Percentiles rank a stretch among this genome's conserved stretches.
Evolutionary conservation across 2,329 filamentous ascomycete species (phyloP).

Genomic region (Raffaelea arxii): DNA sequence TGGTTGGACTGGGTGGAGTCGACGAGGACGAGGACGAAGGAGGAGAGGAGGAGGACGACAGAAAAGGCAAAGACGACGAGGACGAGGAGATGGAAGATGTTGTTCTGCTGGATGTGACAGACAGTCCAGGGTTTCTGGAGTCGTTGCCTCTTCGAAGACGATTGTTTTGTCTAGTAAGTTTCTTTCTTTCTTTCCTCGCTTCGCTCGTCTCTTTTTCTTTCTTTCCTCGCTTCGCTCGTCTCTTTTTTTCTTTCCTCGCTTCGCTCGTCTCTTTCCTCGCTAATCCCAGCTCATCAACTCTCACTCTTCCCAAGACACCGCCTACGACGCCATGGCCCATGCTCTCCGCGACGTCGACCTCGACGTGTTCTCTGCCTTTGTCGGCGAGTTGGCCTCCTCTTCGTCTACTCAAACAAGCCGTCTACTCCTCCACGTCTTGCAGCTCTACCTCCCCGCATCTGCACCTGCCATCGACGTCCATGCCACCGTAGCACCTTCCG

Average conservation of each 20-base stretch:
- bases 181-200: not conserved
- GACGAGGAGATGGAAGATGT: slow-evolving; percentile 1
- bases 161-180: slow-evolving; percentile 45
- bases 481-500: slow-evolving; percentile 30
- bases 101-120: too few species aligned
- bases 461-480: slow-evolving; percentile 26
- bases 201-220: not conserved
- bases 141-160: slow-evolving; percentile 54
- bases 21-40: slow-evolving; percentile 9
- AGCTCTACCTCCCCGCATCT: slow-evolving; percentile 32
- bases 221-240: slow-evolving; percentile 25
- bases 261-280: too few species aligned
- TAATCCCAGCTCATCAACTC: slow-evolving; percentile 35
- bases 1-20: too few species aligned
- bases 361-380: slow-evolving; percentile 45
- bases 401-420: slow-evolving; percentile 17
- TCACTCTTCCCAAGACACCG: slow-evolving; percentile 34
- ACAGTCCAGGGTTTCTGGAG: slow-evolving; percentile 24
- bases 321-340: slow-evolving; percentile 50
- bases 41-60: slow-evolving; percentile 14
- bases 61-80: slow-evolving; percentile 22
- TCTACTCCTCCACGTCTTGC: slow-evolving; percentile 33
- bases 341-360: slow-evolving; percentile 48
- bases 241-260: slow-evolving; percentile 21
- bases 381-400: slow-evolving; percentile 20